phyloP scores from a whole-genome alignment of 208 protist genomes.

The Acanthamoeba divionensis region DNA sequence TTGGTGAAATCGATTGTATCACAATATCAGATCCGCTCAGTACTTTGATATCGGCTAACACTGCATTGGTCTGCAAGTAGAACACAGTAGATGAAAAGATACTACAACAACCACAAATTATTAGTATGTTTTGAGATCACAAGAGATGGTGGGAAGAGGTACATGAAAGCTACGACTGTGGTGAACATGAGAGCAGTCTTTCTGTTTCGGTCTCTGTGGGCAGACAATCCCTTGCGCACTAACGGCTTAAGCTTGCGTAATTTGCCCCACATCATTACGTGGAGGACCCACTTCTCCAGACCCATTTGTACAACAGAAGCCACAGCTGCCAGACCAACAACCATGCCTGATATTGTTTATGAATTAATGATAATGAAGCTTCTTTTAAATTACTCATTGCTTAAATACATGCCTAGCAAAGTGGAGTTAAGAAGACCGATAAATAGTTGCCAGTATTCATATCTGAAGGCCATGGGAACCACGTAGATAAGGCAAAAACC shows the following conservation, averaged over 20 bases:
- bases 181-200: conserved; percentile 95
- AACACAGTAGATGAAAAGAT: conserved; percentile 87
- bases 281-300: conserved; percentile 79
- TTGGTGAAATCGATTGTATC: background rate
- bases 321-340: conserved; percentile 89
- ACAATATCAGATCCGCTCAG: conserved; percentile 29
- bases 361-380: background rate
- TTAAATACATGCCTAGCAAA: conserved; percentile 78
- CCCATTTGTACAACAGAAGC: conserved; percentile 81
- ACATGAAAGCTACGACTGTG: conserved; percentile 85
- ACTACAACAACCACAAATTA: conserved; percentile 86
- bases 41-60: conserved; percentile 60
- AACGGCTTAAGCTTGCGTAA: conserved; percentile 70
- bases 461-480: conserved; percentile 90
- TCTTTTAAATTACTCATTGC: background rate
- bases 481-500: conserved; percentile 94
- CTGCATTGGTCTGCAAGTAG: conserved; percentile 66
- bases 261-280: conserved; percentile 85
- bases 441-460: conserved; percentile 86
- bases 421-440: conserved; percentile 88
- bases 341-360: conserved; percentile 78
- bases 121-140: background rate
- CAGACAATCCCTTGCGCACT: conserved; percentile 88
- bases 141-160: background rate
- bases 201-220: conserved; percentile 85